Conservation (phyloP, 2,329 filamentous ascomycete genomes). For the Chaetomium olivaceum region DNA sequence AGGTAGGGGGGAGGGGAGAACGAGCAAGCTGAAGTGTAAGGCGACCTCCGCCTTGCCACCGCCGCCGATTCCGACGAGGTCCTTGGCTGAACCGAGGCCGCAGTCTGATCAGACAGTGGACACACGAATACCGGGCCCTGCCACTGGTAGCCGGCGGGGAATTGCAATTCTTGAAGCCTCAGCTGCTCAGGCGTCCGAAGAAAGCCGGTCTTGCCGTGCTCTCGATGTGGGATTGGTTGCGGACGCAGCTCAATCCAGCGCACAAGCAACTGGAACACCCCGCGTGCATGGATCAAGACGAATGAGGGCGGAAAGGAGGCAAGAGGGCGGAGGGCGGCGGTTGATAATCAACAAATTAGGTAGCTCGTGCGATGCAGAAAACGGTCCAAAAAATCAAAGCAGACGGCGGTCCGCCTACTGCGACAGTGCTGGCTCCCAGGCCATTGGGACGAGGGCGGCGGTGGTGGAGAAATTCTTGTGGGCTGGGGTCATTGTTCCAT, state of each 20-base stretch:
- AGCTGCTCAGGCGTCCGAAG: slow-evolving; percentile 10
- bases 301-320: slow-evolving; percentile 6
- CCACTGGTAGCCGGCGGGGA: not conserved
- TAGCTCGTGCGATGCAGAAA: not conserved
- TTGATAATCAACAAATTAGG: not conserved
- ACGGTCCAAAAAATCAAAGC: not conserved
- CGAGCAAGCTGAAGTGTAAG: slow-evolving; percentile 24
- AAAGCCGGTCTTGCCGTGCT: slow-evolving; percentile 4
- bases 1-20: not conserved
- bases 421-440: slow-evolving; percentile 7
- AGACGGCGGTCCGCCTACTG: slow-evolving; percentile 9
- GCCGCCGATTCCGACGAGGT: slow-evolving; percentile 15
- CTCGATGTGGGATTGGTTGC: slow-evolving; percentile 20
- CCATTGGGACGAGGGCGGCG: slow-evolving; percentile 14
- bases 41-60: slow-evolving; percentile 27
- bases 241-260: slow-evolving; percentile 11
- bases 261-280: slow-evolving; percentile 6
- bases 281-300: slow-evolving; percentile 9
- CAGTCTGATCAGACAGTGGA: slow-evolving; percentile 14
- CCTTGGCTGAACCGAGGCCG: slow-evolving; percentile 20
- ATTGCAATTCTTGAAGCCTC: not conserved
- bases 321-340: slow-evolving; percentile 2
- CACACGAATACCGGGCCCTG: not conserved
- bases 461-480: slow-evolving; percentile 5
- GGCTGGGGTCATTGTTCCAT: slow-evolving; percentile 6